phyloP scores from a whole-genome alignment of 495 filamentous ascomycete species.

The Penicillium coffeae region DNA sequence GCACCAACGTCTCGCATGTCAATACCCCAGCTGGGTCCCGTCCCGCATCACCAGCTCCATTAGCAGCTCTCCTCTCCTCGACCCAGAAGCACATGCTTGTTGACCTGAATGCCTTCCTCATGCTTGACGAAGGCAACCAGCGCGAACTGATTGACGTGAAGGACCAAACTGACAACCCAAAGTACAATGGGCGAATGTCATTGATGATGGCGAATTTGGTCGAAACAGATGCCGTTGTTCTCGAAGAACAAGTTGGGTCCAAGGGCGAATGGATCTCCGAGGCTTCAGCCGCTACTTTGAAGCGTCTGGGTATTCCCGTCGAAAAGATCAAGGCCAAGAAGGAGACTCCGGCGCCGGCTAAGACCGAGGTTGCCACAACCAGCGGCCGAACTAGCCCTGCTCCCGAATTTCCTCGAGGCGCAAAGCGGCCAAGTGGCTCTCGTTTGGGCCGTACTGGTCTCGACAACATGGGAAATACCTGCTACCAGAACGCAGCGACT shows the following conservation, averaged over 20 bases:
- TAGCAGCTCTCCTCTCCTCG: slow-evolving; percentile 39
- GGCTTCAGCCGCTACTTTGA: slow-evolving; percentile 36
- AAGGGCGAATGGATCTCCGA: slow-evolving; percentile 65
- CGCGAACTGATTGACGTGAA: slow-evolving; percentile 64
- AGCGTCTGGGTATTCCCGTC: slow-evolving; percentile 37
- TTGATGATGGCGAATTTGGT: slow-evolving; percentile 61
- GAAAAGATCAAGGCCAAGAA: slow-evolving; percentile 29
- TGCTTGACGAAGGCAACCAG: slow-evolving; percentile 62
- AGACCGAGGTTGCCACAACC: slow-evolving; percentile 30
- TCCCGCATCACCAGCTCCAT: slow-evolving; percentile 47
- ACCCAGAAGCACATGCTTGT: slow-evolving; percentile 65
- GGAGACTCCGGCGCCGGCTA: slow-evolving; percentile 24
- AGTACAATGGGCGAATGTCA: slow-evolving; percentile 70
- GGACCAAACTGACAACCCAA: slow-evolving; percentile 69
- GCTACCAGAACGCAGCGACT: slow-evolving; percentile 97
- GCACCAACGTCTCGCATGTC: slow-evolving; percentile 41
- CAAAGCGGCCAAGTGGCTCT: slow-evolving; percentile 59
- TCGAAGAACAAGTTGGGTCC: slow-evolving; percentile 69
- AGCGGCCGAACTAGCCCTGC: slow-evolving; percentile 67
- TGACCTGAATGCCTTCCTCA: slow-evolving; percentile 66
- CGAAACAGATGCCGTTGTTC: slow-evolving; percentile 63
- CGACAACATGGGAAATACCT: slow-evolving; percentile 91
- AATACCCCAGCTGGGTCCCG: slow-evolving; percentile 59
- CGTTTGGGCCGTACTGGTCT: slow-evolving; percentile 56
- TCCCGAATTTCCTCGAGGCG: slow-evolving; percentile 54